phyloP scores from a whole-genome alignment of 306 rosid genomes.

The Gleditsia sinensis region DNA sequence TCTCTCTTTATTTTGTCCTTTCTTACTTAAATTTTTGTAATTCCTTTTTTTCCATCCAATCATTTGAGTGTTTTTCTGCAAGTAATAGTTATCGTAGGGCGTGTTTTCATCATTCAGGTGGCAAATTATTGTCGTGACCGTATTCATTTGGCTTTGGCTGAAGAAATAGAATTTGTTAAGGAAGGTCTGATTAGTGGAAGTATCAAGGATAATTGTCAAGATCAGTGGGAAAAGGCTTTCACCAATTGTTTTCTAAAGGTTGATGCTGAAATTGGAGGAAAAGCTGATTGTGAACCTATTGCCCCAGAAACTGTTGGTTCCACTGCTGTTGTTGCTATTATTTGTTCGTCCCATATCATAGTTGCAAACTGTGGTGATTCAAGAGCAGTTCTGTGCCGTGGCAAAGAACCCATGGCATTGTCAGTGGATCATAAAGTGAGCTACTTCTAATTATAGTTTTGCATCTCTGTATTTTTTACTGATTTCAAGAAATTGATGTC shows the following conservation, averaged over 20 bases:
- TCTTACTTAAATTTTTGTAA: neutral
- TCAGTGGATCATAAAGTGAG: constrained; percentile 89
- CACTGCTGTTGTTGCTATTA: constrained; percentile 78
- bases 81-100: constrained; percentile 14
- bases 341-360: constrained; percentile 83
- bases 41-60: neutral
- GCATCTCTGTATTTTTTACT: constrained; percentile 4
- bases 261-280: constrained; percentile 85
- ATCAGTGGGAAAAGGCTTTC: constrained; percentile 72
- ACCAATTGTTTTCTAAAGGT: constrained; percentile 77
- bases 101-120: constrained; percentile 55
- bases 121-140: constrained; percentile 84
- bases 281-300: constrained; percentile 55
- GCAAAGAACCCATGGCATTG: constrained; percentile 83
- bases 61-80: neutral
- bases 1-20: neutral
- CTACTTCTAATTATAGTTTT: constrained; percentile 16
- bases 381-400: constrained; percentile 89
- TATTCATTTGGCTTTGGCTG: constrained; percentile 76
- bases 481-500: constrained; percentile 35
- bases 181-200: constrained; percentile 51
- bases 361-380: constrained; percentile 93
- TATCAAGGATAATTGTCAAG: constrained; percentile 59
- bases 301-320: constrained; percentile 97
- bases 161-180: constrained; percentile 67